Percentiles rank a stretch among this genome's conserved stretches.
These are phyloP conservation scores for Balansia obtecta DNA, from an alignment of 2,329 filamentous ascomycete species.

Conservation along the genomic window DNA sequence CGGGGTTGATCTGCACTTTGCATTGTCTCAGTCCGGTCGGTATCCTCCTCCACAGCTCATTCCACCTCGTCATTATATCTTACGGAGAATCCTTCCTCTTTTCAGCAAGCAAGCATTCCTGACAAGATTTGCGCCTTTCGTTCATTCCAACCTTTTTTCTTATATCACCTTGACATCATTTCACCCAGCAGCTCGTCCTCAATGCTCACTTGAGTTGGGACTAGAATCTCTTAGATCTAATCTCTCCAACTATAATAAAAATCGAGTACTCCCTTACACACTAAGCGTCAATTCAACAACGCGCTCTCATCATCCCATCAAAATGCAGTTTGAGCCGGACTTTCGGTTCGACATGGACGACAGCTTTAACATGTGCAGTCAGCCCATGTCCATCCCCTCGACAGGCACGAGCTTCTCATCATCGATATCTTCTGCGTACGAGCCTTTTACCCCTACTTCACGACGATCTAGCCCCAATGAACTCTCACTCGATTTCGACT, in stretches of 20 bases:
- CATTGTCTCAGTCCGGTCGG: slow-evolving; percentile 22
- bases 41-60: slow-evolving; percentile 22
- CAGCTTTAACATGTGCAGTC: slow-evolving; percentile 25
- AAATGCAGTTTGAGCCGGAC: slow-evolving; percentile 27
- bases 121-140: slow-evolving; percentile 15
- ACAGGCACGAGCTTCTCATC: slow-evolving; percentile 27
- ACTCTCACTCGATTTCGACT: slow-evolving; percentile 25
- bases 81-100: slow-evolving; percentile 24
- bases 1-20: slow-evolving; percentile 22
- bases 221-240: slow-evolving; percentile 2
- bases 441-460: slow-evolving; percentile 32
- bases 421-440: slow-evolving; percentile 27
- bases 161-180: slow-evolving; percentile 5
- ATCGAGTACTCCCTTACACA: neutral
- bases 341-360: slow-evolving; percentile 28
- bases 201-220: slow-evolving; percentile 1
- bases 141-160: slow-evolving; percentile 2
- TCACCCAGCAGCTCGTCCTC: neutral
- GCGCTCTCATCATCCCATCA: slow-evolving; percentile 12
- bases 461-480: slow-evolving; percentile 30
- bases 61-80: slow-evolving; percentile 29
- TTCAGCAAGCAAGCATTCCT: slow-evolving; percentile 21
- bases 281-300: neutral
- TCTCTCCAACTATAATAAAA: neutral
- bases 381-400: slow-evolving; percentile 23